Evolutionary conservation across 2,329 filamentous ascomycete species (phyloP).

Genomic region (Fusarium stilboides): DNA sequence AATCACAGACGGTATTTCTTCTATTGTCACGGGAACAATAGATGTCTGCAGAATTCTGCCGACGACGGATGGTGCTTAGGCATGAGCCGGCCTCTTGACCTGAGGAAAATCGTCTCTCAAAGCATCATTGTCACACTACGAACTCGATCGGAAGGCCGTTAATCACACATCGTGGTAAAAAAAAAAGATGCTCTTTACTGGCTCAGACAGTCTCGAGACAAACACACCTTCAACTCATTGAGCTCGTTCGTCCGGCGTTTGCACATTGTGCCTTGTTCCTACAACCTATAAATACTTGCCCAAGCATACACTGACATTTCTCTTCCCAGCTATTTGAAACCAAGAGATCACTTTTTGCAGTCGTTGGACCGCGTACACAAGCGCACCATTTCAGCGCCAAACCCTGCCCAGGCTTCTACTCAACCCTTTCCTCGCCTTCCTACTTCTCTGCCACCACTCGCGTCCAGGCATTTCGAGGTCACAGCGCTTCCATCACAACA

Average conservation of each 20-base stretch:
- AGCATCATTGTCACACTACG: conserved; percentile 15
- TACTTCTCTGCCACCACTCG: conserved; percentile 41
- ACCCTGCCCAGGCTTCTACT: conserved; percentile 54
- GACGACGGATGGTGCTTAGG: conserved; percentile 6
- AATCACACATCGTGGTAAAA: conserved; percentile 14
- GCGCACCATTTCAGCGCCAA: conserved; percentile 65
- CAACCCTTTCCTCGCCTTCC: conserved; percentile 38
- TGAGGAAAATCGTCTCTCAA: conserved; percentile 13
- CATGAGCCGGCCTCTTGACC: conserved; percentile 3
- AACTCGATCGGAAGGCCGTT: conserved; percentile 24
- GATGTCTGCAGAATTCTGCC: conserved; percentile 1
- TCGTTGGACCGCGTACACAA: conserved; percentile 59
- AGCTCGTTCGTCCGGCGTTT: conserved; percentile 16
- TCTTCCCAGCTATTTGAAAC: conserved; percentile 29
- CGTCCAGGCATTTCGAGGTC: conserved; percentile 33
- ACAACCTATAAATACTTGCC: conserved; percentile 20
- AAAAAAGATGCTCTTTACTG: neutral
- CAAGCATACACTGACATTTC: conserved; percentile 17
- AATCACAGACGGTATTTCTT: conserved; percentile 15
- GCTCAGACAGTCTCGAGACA: neutral
- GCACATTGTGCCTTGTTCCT: conserved; percentile 5
- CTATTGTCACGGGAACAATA: conserved; percentile 14
- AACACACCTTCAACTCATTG: conserved; percentile 1
- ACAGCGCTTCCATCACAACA: conserved; percentile 34
- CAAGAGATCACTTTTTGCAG: conserved; percentile 32